Conservation (phyloP, 2,329 filamentous ascomycete genomes). For the Neopestalotiopsis rosae region DNA sequence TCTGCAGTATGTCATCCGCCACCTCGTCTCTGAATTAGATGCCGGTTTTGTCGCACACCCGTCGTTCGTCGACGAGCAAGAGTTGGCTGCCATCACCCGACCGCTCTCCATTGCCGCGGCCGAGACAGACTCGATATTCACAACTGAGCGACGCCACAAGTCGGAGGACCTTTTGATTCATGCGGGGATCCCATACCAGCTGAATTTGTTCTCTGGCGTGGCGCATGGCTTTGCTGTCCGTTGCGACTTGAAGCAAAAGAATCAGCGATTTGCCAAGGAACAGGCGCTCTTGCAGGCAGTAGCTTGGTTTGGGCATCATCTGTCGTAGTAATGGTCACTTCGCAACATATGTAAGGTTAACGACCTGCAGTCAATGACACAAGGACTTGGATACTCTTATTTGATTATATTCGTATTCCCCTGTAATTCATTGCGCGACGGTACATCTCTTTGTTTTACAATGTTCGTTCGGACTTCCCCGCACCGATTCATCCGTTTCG, state of each 20-base stretch:
- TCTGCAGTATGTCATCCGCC: conserved; percentile 7
- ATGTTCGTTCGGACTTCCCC: conserved; percentile 24
- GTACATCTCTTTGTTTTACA: too few species aligned
- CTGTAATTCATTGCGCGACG: too few species aligned
- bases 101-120: conserved; percentile 3
- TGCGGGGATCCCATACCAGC: conserved; percentile 67
- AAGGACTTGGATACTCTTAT: too few species aligned
- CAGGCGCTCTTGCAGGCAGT: conserved; percentile 22
- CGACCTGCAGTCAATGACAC: too few species aligned
- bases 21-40: neutral
- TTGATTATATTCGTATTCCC: neutral
- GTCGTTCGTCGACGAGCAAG: conserved; percentile 2
- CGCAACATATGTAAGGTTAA: too few species aligned
- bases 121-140: conserved; percentile 61
- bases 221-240: conserved; percentile 76
- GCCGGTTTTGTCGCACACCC: conserved; percentile 9
- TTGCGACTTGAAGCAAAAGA: conserved; percentile 60
- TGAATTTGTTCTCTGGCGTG: conserved; percentile 73
- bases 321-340: neutral
- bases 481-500: conserved; percentile 35
- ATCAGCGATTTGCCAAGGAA: conserved; percentile 54
- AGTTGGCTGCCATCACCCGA: neutral
- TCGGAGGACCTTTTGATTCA: conserved; percentile 63
- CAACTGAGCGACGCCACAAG: conserved; percentile 62
- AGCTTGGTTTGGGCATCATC: conserved; percentile 52